These are phyloP conservation scores for Geotrichum macrosporum DNA, from an alignment of 1,139 yeast species.

Conservation along the genomic window DNA sequence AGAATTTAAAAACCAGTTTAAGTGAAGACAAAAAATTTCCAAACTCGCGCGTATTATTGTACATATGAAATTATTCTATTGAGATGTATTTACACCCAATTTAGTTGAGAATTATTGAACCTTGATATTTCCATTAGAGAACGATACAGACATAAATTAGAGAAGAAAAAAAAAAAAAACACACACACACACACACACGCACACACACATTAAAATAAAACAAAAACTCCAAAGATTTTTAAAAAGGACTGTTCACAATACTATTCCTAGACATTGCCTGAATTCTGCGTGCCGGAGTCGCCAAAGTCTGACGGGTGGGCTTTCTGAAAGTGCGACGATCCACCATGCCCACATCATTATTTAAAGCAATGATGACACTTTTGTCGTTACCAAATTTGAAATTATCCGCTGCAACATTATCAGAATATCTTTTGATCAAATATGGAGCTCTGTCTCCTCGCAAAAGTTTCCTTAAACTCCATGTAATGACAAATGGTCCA, in stretches of 20 bases:
- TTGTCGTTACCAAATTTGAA: slow-evolving; percentile 70
- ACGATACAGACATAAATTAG: no score
- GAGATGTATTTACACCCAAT: no score
- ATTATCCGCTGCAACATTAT: slow-evolving; percentile 67
- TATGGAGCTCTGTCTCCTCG: slow-evolving; percentile 55
- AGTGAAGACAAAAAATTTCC: background rate
- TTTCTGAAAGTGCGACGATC: slow-evolving; percentile 54
- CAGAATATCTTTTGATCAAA: slow-evolving; percentile 57
- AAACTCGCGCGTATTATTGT: no score
- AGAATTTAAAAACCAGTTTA: slow-evolving; percentile 22
- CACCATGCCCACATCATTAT: slow-evolving; percentile 69
- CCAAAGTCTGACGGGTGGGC: slow-evolving; percentile 51
- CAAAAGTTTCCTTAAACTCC: slow-evolving; percentile 66
- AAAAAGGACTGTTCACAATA: slow-evolving; percentile 37
- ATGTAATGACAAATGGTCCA: slow-evolving; percentile 76
- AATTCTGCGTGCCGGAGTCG: slow-evolving; percentile 34
- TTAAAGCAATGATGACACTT: slow-evolving; percentile 65
- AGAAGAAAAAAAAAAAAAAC: no score
- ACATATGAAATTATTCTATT: background rate
- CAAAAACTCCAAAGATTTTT: background rate
- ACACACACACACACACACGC: no score
- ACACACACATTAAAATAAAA: no score
- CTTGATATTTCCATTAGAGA: no score
- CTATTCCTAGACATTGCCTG: slow-evolving; percentile 32
- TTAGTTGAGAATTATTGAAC: no score